These are phyloP conservation scores for Umbelopsis ramanniana DNA, from an alignment of 192 early-diverging fungal genomes.

Conservation along the genomic window DNA sequence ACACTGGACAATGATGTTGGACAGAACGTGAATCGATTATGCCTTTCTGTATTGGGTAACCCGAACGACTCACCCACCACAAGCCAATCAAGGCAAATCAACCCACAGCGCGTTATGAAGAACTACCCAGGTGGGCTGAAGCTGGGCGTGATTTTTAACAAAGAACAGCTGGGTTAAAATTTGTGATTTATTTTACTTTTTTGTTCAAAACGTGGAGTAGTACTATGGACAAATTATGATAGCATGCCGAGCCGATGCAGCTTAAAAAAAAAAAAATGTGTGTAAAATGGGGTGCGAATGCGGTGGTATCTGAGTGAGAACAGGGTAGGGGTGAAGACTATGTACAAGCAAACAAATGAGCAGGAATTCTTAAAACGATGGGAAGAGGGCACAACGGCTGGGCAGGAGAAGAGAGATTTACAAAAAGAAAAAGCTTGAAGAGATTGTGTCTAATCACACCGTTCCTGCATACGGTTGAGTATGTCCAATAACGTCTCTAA, in stretches of 20 bases:
- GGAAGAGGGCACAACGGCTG: not conserved
- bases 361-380: not conserved
- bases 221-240: conserved; percentile 8
- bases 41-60: not conserved
- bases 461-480: conserved; percentile 60
- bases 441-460: not conserved
- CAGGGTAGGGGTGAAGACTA: not conserved
- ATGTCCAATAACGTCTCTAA: conserved; percentile 70
- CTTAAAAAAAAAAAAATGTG: not conserved
- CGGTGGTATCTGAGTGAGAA: not conserved
- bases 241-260: not conserved
- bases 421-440: not conserved
- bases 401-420: not conserved
- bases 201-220: not conserved
- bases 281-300: not conserved
- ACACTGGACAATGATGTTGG: not conserved
- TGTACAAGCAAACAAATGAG: not conserved
- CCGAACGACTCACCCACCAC: not conserved
- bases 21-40: conserved; percentile 2
- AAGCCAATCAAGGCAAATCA: not conserved
- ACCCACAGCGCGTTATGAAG: not conserved
- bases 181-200: not conserved
- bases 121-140: not conserved
- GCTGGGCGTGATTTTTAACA: not conserved
- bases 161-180: not conserved